phyloP scores from a whole-genome alignment of 2,329 filamentous ascomycete species.

The Epichloe festucae region DNA sequence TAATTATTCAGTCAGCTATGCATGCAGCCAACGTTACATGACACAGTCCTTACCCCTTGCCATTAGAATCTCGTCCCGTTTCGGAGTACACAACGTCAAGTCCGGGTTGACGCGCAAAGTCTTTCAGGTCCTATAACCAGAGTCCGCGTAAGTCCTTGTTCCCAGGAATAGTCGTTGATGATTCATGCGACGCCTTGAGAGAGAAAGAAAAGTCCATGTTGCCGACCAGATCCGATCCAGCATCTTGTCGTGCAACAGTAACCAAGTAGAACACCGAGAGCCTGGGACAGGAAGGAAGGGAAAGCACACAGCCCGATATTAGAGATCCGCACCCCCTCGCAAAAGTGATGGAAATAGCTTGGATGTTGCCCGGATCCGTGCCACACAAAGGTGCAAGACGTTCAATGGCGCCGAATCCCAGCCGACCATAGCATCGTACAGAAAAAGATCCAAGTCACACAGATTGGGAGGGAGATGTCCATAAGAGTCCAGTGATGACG shows the following conservation, averaged over 20 bases:
- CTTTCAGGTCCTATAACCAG: conserved; percentile 94
- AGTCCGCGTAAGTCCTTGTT: conserved; percentile 68
- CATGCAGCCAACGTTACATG: no score
- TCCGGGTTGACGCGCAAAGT: conserved; percentile 93
- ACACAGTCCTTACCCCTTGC: conserved; percentile 60
- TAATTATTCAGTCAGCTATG: not conserved
- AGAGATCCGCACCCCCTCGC: not conserved
- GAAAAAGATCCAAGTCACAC: conserved; percentile 19
- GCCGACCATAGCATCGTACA: conserved; percentile 11
- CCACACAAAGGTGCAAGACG: conserved; percentile 3
- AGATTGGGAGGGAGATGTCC: conserved; percentile 19
- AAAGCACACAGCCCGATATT: conserved; percentile 1
- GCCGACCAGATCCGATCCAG: conserved; percentile 24
- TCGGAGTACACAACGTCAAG: conserved; percentile 98
- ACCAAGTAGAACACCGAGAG: conserved; percentile 3
- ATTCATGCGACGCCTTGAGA: conserved; percentile 9
- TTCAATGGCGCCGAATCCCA: conserved; percentile 9
- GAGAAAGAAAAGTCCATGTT: conserved; percentile 13
- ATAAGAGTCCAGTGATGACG: conserved; percentile 33
- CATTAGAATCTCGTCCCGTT: conserved; percentile 81
- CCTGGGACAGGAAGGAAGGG: conserved; percentile 17
- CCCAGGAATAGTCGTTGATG: conserved; percentile 30
- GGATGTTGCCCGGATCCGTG: conserved; percentile 15
- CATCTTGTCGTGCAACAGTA: conserved; percentile 10
- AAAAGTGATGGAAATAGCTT: conserved; percentile 9